Percentiles rank a stretch among this genome's conserved stretches.
phyloP scores from a whole-genome alignment of 176 grass and related monocot genomes.

The Poa annua region DNA sequence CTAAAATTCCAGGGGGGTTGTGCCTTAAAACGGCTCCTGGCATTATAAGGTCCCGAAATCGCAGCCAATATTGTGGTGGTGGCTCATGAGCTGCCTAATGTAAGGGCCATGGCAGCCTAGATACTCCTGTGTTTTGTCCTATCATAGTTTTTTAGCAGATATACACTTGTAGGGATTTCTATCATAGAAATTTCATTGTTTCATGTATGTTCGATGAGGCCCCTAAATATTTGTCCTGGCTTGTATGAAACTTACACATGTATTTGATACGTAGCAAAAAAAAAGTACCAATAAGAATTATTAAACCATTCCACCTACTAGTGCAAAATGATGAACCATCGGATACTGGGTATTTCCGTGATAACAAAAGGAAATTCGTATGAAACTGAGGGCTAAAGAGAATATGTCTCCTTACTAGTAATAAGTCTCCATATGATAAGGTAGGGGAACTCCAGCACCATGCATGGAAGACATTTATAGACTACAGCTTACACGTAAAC shows the following conservation, averaged over 20 bases:
- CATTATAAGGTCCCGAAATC: neutral
- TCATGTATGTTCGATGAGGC: neutral
- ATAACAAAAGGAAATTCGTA: neutral
- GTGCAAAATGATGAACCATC: neutral
- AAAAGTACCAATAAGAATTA: neutral
- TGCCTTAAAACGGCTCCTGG: neutral
- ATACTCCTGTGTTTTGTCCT: neutral
- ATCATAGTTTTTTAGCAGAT: neutral
- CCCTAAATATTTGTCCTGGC: neutral
- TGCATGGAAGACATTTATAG: neutral
- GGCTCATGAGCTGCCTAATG: neutral
- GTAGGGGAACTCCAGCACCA: neutral
- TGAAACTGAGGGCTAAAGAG: neutral
- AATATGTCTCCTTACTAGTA: neutral
- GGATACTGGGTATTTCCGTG: neutral
- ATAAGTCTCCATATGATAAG: neutral
- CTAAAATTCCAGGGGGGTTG: neutral
- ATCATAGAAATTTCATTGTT: neutral
- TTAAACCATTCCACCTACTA: neutral
- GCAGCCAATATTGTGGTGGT: neutral
- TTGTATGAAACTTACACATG: neutral
- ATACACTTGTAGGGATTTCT: constrained; percentile 4
- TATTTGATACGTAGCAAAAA: neutral
- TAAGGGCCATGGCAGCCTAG: neutral
- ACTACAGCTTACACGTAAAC: neutral